These are phyloP conservation scores for Nyssa sinensis DNA, from an alignment of 148 eudicot species.

Conservation along the genomic window DNA sequence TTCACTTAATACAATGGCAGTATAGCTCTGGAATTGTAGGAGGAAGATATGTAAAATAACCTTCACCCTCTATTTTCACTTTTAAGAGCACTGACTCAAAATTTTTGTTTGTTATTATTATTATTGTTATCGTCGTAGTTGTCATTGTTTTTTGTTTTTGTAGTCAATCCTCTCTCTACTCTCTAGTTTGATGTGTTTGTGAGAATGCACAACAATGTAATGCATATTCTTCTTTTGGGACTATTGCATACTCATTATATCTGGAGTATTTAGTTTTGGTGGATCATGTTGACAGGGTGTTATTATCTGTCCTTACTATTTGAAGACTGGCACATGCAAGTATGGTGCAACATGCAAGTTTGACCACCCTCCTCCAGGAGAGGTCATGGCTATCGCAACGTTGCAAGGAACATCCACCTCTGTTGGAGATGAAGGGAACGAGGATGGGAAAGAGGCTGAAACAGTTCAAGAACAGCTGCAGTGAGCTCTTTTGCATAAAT, in stretches of 20 bases:
- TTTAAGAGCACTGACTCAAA: no score
- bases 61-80: no score
- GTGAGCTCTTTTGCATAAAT: slow-evolving; percentile 8
- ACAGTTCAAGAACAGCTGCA: slow-evolving; percentile 13
- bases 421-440: slow-evolving; percentile 27
- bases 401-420: slow-evolving; percentile 26
- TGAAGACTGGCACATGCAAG: slow-evolving; percentile 93
- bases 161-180: no score
- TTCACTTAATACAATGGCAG: neutral
- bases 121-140: no score
- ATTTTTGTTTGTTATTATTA: no score
- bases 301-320: slow-evolving; percentile 70
- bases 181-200: no score
- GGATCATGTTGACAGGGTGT: slow-evolving; percentile 52
- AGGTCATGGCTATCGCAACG: slow-evolving; percentile 52
- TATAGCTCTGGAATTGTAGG: neutral
- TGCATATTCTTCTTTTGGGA: no score
- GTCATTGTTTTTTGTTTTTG: no score
- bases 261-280: neutral
- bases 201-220: neutral
- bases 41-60: neutral
- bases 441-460: slow-evolving; percentile 8
- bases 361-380: slow-evolving; percentile 97
- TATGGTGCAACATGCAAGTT: slow-evolving; percentile 82
- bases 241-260: no score